Evolutionary conservation across 257 asterid genomes (phyloP).

Genomic region (Buddleja alternifolia): DNA sequence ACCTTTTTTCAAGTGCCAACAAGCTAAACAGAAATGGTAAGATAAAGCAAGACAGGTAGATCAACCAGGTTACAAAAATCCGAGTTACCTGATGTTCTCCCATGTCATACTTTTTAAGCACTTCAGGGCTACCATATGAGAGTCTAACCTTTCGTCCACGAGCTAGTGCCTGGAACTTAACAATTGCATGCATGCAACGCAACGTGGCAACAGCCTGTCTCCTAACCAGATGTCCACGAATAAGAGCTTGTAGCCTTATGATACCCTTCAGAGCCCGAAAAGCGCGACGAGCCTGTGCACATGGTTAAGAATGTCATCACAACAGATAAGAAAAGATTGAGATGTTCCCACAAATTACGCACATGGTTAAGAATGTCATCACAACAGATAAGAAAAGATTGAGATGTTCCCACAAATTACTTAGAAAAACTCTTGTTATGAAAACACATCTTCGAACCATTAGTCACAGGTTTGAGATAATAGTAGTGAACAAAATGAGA

Average conservation of each 20-base stretch:
- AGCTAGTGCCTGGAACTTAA: slow-evolving; percentile 73
- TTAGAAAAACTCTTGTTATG: neutral
- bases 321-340: neutral
- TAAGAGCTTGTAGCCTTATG: slow-evolving; percentile 92
- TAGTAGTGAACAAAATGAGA: neutral
- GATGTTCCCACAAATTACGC: slow-evolving; percentile 1
- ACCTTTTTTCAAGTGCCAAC: neutral
- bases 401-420: neutral
- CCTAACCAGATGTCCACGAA: slow-evolving; percentile 93
- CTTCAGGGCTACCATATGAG: slow-evolving; percentile 41
- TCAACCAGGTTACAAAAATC: slow-evolving; percentile 13
- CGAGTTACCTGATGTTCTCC: slow-evolving; percentile 40
- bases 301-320: slow-evolving; percentile 14
- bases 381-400: neutral
- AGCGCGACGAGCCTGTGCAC: slow-evolving; percentile 86
- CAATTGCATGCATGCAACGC: slow-evolving; percentile 75
- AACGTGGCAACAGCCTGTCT: slow-evolving; percentile 89
- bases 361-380: slow-evolving; percentile 20
- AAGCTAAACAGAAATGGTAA: neutral
- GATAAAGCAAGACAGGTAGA: slow-evolving; percentile 13
- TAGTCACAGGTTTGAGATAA: slow-evolving; percentile 1
- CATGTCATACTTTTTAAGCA: slow-evolving; percentile 24
- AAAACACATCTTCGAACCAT: slow-evolving; percentile 11
- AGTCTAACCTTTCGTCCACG: slow-evolving; percentile 76
- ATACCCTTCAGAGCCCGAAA: slow-evolving; percentile 89